phyloP scores from a whole-genome alignment of 306 rosid species.

The Cicer chorassanicum region DNA sequence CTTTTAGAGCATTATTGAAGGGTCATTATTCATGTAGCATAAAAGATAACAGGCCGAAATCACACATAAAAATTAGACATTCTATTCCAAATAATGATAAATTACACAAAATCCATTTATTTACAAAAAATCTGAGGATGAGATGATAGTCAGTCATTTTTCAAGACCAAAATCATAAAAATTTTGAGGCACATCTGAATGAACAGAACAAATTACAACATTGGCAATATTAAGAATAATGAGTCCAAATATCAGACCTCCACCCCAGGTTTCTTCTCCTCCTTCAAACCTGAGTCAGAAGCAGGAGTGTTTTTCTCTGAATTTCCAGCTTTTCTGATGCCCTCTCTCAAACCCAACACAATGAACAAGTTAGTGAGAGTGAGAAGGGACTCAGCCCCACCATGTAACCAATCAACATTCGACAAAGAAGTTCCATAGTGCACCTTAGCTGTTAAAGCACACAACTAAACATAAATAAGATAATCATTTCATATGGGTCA shows the following conservation, averaged over 20 bases:
- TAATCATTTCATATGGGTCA: not conserved
- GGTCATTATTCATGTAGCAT: not conserved
- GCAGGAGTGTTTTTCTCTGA: constrained; percentile 41
- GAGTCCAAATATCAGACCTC: constrained; percentile 30
- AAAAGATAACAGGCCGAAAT: not conserved
- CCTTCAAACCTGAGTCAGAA: constrained; percentile 47
- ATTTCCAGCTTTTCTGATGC: constrained; percentile 58
- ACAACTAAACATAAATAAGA: constrained; percentile 38
- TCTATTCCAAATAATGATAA: constrained; percentile 18
- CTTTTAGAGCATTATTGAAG: not conserved
- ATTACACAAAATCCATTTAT: constrained; percentile 31
- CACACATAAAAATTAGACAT: constrained; percentile 11
- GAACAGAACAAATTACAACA: not conserved
- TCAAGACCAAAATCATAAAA: not conserved
- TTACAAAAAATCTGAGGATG: constrained; percentile 22
- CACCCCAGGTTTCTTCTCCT: constrained; percentile 37
- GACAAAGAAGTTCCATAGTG: constrained; percentile 89
- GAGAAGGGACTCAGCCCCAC: constrained; percentile 92
- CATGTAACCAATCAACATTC: constrained; percentile 95
- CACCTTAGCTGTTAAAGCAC: constrained; percentile 71
- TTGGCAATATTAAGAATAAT: constrained; percentile 8
- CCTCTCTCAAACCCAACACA: constrained; percentile 84
- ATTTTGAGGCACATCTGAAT: not conserved
- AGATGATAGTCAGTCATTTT: not conserved
- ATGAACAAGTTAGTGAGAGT: constrained; percentile 84